A percentile compares a stretch with the other conserved stretches of the same genome.
phyloP scores from a whole-genome alignment of 2,329 filamentous ascomycete genomes.

The Lasiodiplodia hormozganensis region DNA sequence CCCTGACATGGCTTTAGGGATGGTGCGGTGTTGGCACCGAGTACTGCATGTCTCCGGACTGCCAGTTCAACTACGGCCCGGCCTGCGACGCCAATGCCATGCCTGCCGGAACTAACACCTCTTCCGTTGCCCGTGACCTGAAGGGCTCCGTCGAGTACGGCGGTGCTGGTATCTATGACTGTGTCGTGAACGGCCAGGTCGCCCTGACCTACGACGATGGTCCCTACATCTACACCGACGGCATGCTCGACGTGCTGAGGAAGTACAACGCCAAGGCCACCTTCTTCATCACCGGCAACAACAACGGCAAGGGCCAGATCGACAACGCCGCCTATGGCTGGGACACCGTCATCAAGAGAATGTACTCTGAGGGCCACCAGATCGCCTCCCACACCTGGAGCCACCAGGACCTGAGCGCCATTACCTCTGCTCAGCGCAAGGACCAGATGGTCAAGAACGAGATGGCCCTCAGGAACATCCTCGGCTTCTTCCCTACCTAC shows the following conservation, averaged over 20 bases:
- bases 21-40: slow-evolving; percentile 63
- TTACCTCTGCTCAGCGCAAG: slow-evolving; percentile 52
- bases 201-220: slow-evolving; percentile 74
- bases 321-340: slow-evolving; percentile 57
- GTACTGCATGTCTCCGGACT: slow-evolving; percentile 68
- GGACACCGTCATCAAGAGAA: slow-evolving; percentile 61
- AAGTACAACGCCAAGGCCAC: slow-evolving; percentile 69
- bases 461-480: slow-evolving; percentile 62
- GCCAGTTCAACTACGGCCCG: slow-evolving; percentile 66
- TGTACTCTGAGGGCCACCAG: slow-evolving; percentile 64
- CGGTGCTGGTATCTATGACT: slow-evolving; percentile 63
- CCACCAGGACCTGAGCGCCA: slow-evolving; percentile 56
- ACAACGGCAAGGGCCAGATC: slow-evolving; percentile 63
- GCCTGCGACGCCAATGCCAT: slow-evolving; percentile 66
- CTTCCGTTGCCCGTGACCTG: slow-evolving; percentile 58
- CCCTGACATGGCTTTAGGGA: slow-evolving; percentile 33
- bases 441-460: slow-evolving; percentile 62
- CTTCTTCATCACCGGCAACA: slow-evolving; percentile 70
- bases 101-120: slow-evolving; percentile 63
- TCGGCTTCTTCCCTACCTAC: slow-evolving; percentile 64
- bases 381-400: slow-evolving; percentile 66
- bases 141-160: slow-evolving; percentile 64
- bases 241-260: slow-evolving; percentile 67
- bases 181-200: slow-evolving; percentile 63
- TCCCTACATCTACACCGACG: slow-evolving; percentile 66